These are phyloP conservation scores for Pleurotus pulmonarius DNA, from an alignment of 768 basidiomycete species.

Conservation along the genomic window DNA sequence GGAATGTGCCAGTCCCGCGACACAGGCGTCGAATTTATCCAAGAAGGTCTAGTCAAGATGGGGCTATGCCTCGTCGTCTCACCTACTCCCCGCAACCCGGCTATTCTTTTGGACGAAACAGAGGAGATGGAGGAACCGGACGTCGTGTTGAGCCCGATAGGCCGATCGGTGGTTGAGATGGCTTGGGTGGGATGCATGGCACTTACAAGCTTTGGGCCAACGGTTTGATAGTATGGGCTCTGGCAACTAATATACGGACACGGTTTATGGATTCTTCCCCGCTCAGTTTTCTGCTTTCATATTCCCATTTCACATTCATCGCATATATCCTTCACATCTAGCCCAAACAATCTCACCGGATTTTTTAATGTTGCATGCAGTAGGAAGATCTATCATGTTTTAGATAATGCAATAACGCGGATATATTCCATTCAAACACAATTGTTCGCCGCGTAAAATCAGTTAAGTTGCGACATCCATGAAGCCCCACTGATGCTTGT, in stretches of 20 bases:
- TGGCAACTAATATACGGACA: background rate
- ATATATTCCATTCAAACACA: too few species aligned
- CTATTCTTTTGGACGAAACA: constrained; percentile 9
- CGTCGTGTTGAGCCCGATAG: constrained; percentile 46
- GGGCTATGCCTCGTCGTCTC: constrained; percentile 51
- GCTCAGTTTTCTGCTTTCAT: background rate
- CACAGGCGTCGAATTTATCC: constrained; percentile 72
- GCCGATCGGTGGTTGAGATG: constrained; percentile 54
- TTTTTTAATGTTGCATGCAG: too few species aligned
- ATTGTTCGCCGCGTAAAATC: too few species aligned
- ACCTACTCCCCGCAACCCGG: constrained; percentile 17
- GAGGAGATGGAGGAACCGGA: constrained; percentile 38
- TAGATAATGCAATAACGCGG: too few species aligned
- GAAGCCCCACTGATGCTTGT: too few species aligned
- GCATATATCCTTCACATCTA: background rate
- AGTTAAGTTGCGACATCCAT: too few species aligned
- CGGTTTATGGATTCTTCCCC: too few species aligned
- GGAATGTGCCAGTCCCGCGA: constrained; percentile 61
- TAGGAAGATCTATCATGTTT: too few species aligned
- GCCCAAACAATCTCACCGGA: background rate
- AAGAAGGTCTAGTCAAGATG: constrained; percentile 73
- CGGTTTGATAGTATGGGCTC: background rate
- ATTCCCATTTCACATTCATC: background rate
- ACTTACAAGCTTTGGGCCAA: constrained; percentile 44
- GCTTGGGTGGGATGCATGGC: constrained; percentile 52